Evolutionary conservation across 2,329 filamentous ascomycete genomes (phyloP), one percentile per base, ranked within the genome.

Genomic region (Fusarium goolgardi): DNA sequence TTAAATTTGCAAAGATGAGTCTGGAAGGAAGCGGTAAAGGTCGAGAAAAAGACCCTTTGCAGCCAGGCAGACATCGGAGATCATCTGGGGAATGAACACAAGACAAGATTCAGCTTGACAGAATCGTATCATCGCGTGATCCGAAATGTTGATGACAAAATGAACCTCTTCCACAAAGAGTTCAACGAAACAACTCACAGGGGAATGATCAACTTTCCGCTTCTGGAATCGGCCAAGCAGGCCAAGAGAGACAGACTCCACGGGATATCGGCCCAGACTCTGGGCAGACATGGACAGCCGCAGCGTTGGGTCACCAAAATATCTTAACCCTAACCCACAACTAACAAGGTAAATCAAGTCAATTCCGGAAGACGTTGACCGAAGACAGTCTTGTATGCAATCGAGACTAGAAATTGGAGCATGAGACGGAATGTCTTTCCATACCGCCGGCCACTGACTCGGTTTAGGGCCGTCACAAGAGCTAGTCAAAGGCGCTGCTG

Each of bases 251-350:
- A 37, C 25, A 50, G 29, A 35, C 41, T 44, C 40, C 32, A 50
- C 62, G 60, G 62, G 55, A 55, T 60, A 60, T 65, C 61, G 62
- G 62, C 43, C 60, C 62, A 65, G 47, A 25, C 27, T 49, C 58
- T 65, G 43, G 43, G 54, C 41, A 46, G 47, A 23, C 47, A 44
- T 54, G 53, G 54, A 35, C n/a, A 16, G 54, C 54, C 41, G 23
- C 34, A 39, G 41, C n/a, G 21, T 23, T 65, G 60, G 60, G 43
- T 49, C 23, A 31, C 59, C 23, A 55, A 60, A 47, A 40, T 23
- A n/a, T 25, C 31, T 65, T 16, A 65, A 65, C 62, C 60, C 62
- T 65, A 54, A 65, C 62, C 62, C 62, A 65, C 47, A 49, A 45
- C n/a, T 12, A 41, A 20, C 32, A 16, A 21, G 27, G 29, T 18